Percentiles rank a stretch among this genome's conserved stretches.
phyloP scores from a whole-genome alignment of 176 grass and related monocot species.

The Zoysia pacifica region DNA sequence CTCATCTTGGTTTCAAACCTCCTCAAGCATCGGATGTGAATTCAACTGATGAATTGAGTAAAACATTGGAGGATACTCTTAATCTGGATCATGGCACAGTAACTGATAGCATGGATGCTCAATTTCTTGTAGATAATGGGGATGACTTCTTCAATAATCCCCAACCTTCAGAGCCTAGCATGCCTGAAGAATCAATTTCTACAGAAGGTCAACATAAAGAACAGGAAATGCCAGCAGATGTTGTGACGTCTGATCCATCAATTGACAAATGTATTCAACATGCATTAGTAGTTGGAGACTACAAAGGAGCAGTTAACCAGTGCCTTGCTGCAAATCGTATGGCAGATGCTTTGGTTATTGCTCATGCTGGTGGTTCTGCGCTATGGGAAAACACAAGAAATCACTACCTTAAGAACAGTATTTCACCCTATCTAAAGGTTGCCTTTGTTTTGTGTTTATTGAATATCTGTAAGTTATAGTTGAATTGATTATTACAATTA shows the following conservation, averaged over 20 bases:
- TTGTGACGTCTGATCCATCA: slow-evolving; percentile 54
- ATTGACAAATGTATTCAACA: slow-evolving; percentile 85
- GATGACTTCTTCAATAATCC: slow-evolving; percentile 99
- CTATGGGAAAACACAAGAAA: slow-evolving; percentile 90
- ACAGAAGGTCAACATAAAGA: slow-evolving; percentile 53
- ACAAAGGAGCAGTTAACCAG: slow-evolving; percentile 81
- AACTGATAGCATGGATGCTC: slow-evolving; percentile 46
- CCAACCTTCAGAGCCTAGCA: slow-evolving; percentile 56
- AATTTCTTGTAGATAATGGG: slow-evolving; percentile 77
- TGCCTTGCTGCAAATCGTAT: slow-evolving; percentile 91
- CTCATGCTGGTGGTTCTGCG: slow-evolving; percentile 82
- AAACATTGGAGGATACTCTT: slow-evolving; percentile 67
- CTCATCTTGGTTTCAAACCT: slow-evolving; percentile 85
- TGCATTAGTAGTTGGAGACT: slow-evolving; percentile 95
- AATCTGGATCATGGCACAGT: slow-evolving; percentile 53
- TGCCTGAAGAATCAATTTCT: slow-evolving; percentile 53
- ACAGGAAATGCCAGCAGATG: slow-evolving; percentile 55
- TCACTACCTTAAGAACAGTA: slow-evolving; percentile 79
- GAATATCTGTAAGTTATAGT: slow-evolving; percentile 7
- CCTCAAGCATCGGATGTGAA: slow-evolving; percentile 48
- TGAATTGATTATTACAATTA: slow-evolving; percentile 19
- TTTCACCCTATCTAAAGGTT: slow-evolving; percentile 89
- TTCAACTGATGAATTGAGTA: slow-evolving; percentile 62
- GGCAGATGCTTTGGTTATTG: slow-evolving; percentile 99
- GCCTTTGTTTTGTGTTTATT: not conserved